Evolutionary conservation across 768 basidiomycete genomes (phyloP), one percentile per base, ranked within the genome.

Genomic region (Guyanaporus albipodus): DNA sequence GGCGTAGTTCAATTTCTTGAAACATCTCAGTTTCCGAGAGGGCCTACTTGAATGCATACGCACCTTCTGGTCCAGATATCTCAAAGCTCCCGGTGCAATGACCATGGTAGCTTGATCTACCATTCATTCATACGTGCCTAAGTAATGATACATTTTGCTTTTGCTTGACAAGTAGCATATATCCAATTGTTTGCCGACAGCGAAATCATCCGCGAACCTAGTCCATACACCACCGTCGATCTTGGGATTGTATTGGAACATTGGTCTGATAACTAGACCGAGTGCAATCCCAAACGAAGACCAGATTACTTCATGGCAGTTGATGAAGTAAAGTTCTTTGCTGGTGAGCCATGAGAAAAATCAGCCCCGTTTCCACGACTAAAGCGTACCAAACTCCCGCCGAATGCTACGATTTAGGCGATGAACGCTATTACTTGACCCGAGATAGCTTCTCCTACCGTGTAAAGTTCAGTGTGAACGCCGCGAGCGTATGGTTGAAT

Each of bases 121-220:
- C 24, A 48, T 40, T 24, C 62, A 40, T 48, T 66, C 57, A 41
- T 64, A 64, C 27, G 59, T 64, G 8, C 62, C 62, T 15, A 66
- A 31, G 39, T 63, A 63, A 26, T 49, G 40, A 31, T 29, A 38
- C 19, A 9, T 37, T 2, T 46, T 44, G 18, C 38, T 14, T 28
- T 47, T 44, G 38, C 41, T 21, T 14, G 38, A 28, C 21, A 35
- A 17, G 39, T n/a, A 52, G 42, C 52, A 64, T 10, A 59, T 21
- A 28, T 62, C 64, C 49, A 64, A 41, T 21, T 22, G 51, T 35
- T 53, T 42, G 28, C 45, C 52, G 28, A 41, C 29, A 12, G 42
- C 36, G 14, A 64, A 59, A 24, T 12, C 4, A 11, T 44, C 33
- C 22, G 42, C 8, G 15, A 49, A 2, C 35, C 49, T 49, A n/a